Conservation (phyloP, 768 basidiomycete genomes). For the Russula sp. region DNA sequence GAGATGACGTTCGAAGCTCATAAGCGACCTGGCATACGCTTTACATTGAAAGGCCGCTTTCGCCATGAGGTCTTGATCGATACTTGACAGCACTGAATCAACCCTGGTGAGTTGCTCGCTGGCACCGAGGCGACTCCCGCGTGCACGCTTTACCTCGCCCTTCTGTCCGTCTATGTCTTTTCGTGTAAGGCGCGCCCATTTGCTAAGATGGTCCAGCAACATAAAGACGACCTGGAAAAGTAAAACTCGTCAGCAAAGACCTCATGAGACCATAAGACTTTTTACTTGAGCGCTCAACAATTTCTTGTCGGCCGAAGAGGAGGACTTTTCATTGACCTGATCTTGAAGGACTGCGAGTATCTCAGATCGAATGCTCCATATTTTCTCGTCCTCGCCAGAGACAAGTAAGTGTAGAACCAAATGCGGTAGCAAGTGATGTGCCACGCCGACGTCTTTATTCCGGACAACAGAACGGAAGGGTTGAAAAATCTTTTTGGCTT, state of each 20-base stretch:
- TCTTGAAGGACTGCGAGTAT: slow-evolving; percentile 81
- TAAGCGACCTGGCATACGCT: slow-evolving; percentile 88
- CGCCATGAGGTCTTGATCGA: slow-evolving; percentile 86
- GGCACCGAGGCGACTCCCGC: slow-evolving; percentile 42
- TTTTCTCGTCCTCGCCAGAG: slow-evolving; percentile 62
- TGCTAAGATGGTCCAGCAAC: slow-evolving; percentile 91
- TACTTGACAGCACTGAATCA: slow-evolving; percentile 77
- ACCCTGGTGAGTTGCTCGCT: slow-evolving; percentile 66
- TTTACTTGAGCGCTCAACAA: slow-evolving; percentile 89
- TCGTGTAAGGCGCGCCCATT: slow-evolving; percentile 77
- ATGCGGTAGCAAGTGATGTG: slow-evolving; percentile 87
- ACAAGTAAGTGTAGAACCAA: slow-evolving; percentile 83
- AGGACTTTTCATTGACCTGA: slow-evolving; percentile 65
- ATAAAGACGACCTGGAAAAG: slow-evolving; percentile 77
- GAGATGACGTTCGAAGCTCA: slow-evolving; percentile 91
- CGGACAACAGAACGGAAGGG: slow-evolving; percentile 75
- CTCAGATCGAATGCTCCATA: slow-evolving; percentile 66
- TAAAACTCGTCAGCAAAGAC: not conserved
- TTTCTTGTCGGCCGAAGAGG: slow-evolving; percentile 71
- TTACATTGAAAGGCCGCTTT: slow-evolving; percentile 93
- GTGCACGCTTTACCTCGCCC: slow-evolving; percentile 49
- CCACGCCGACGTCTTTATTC: slow-evolving; percentile 92
- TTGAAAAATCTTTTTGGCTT: slow-evolving; percentile 66
- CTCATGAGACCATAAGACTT: slow-evolving; percentile 17
- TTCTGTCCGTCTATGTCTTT: slow-evolving; percentile 54